phyloP scores from a whole-genome alignment of 805 yeast species.

The Geotrichum ghanense region DNA sequence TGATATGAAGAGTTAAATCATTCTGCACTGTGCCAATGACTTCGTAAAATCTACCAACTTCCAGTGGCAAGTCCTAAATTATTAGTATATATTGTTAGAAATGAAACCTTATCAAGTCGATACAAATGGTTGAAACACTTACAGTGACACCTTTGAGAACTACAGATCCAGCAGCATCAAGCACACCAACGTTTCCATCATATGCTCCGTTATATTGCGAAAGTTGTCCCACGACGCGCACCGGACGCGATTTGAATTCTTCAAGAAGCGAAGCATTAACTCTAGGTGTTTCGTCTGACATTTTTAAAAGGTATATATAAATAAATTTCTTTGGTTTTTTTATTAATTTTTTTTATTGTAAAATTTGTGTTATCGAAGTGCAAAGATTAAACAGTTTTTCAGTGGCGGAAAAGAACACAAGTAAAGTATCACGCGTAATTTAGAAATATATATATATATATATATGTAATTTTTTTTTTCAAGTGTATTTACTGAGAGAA shows the following conservation, averaged over 20 bases:
- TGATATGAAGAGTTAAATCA: conserved; percentile 20
- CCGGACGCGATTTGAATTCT: conserved; percentile 15
- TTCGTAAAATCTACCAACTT: conserved; percentile 24
- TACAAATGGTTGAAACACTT: conserved; percentile 23
- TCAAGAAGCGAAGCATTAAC: conserved; percentile 21
- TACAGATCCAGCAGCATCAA: conserved; percentile 16
- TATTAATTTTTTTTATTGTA: no score
- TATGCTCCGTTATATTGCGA: conserved; percentile 3
- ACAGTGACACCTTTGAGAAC: conserved; percentile 19
- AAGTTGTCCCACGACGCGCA: conserved; percentile 26
- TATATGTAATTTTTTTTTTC: no score
- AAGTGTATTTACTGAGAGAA: no score
- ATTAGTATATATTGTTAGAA: not conserved
- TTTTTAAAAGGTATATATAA: no score
- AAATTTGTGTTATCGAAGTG: no score
- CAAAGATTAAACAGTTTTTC: no score
- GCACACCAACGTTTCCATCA: not conserved
- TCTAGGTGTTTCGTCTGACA: conserved; percentile 18
- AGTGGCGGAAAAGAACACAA: no score
- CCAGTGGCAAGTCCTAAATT: conserved; percentile 9
- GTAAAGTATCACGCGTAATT: no score
- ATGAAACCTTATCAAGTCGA: conserved; percentile 12
- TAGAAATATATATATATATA: no score
- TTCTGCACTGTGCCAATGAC: conserved; percentile 24
- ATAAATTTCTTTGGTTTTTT: no score